Evolutionary conservation across 192 early-diverging fungal species (phyloP).

Genomic region (Umbelopsis isabellina): DNA sequence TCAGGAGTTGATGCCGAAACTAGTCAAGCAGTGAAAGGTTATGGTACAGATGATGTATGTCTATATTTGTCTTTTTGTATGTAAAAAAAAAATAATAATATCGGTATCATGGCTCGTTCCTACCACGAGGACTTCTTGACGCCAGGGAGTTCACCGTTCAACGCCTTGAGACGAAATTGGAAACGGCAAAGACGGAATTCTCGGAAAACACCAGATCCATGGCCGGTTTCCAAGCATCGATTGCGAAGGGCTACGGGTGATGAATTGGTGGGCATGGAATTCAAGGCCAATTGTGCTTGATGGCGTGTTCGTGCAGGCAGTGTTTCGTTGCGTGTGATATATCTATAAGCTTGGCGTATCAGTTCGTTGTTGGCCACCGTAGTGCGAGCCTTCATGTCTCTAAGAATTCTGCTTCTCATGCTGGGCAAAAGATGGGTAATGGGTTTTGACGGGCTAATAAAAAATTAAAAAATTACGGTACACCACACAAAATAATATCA

Average conservation of each 20-base stretch:
- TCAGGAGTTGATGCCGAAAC: not conserved
- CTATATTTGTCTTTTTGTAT: not conserved
- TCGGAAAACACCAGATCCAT: constrained; percentile 74
- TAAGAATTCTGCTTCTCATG: constrained; percentile 58
- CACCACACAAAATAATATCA: no score
- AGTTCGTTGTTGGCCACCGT: constrained; percentile 70
- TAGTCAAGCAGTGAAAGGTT: not conserved
- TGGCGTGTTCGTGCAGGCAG: constrained; percentile 73
- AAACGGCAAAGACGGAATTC: constrained; percentile 76
- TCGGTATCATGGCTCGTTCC: not conserved
- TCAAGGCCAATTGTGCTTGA: constrained; percentile 76
- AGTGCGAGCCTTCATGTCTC: constrained; percentile 73
- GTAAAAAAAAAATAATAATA: not conserved
- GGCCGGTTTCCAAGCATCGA: constrained; percentile 76
- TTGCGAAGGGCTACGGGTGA: constrained; percentile 69
- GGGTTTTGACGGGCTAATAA: not conserved
- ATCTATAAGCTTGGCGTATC: constrained; percentile 74
- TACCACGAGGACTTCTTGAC: constrained; percentile 85
- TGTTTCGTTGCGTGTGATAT: constrained; percentile 76
- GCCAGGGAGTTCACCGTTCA: constrained; percentile 79
- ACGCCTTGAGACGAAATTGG: constrained; percentile 80
- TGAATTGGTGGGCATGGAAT: constrained; percentile 66
- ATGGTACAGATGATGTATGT: no score
- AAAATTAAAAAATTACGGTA: not conserved
- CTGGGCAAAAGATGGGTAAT: constrained; percentile 13